A percentile compares a stretch with the other conserved stretches of the same genome.
Evolutionary conservation across 768 basidiomycete genomes (phyloP).

Genomic region (Russula lepida): DNA sequence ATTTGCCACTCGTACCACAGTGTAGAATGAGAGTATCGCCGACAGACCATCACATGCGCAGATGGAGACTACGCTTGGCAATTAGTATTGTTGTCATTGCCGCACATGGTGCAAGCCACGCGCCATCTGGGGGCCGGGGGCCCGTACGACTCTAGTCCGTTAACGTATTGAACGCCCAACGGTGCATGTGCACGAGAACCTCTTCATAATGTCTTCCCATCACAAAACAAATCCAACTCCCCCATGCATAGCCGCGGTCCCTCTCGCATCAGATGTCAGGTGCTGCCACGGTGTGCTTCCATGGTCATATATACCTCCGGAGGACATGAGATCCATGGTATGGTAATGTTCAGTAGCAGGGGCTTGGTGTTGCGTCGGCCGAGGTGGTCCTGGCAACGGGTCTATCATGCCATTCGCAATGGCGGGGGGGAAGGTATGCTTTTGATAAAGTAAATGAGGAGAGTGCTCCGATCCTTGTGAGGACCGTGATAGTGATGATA

Average conservation of each 20-base stretch:
- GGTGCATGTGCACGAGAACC: neutral
- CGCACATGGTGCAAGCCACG: neutral
- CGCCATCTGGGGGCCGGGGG: neutral
- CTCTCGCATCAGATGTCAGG: neutral
- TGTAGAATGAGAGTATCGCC: neutral
- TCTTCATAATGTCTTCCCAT: neutral
- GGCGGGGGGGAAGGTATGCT: neutral
- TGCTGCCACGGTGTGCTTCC: slow-evolving; percentile 11
- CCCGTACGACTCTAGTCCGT: neutral
- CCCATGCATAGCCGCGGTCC: neutral
- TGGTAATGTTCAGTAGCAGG: slow-evolving; percentile 1
- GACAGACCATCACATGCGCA: neutral
- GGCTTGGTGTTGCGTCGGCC: neutral
- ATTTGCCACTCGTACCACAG: neutral
- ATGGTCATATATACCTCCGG: neutral
- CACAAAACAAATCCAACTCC: slow-evolving; percentile 8
- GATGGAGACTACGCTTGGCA: neutral
- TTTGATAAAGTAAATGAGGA: slow-evolving; percentile 13
- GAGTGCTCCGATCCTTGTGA: slow-evolving; percentile 19
- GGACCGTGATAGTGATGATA: slow-evolving; percentile 18
- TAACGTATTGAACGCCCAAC: neutral
- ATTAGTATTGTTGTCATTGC: neutral
- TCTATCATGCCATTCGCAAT: slow-evolving; percentile 4
- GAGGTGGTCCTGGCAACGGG: slow-evolving; percentile 1
- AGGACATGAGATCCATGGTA: neutral